These are phyloP conservation scores for Diaporthe sp. DNA, from an alignment of 2,329 filamentous ascomycete genomes.

Conservation along the genomic window DNA sequence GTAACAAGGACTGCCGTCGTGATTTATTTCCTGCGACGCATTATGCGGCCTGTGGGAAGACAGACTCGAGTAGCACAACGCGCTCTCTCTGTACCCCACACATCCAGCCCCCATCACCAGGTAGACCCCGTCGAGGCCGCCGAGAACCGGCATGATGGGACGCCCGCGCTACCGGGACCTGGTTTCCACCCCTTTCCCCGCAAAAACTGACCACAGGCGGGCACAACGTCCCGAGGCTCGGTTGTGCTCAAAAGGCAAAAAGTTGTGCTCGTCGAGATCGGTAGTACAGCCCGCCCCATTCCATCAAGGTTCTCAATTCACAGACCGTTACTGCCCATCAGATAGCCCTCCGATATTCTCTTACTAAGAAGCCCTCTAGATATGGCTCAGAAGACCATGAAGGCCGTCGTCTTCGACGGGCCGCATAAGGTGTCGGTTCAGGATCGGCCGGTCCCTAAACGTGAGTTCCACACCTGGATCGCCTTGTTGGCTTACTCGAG, in stretches of 20 bases:
- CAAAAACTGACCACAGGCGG: conserved; percentile 5
- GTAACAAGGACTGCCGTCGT: background rate
- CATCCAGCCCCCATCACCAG: background rate
- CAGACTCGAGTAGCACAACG: background rate
- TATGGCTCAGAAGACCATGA: conserved; percentile 74
- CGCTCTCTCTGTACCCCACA: conserved; percentile 1
- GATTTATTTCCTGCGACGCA: background rate
- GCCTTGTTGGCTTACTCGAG: background rate
- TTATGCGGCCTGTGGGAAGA: background rate
- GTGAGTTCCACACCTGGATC: conserved; percentile 50
- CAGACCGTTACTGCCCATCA: background rate
- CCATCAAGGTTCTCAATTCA: conserved; percentile 6
- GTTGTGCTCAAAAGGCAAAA: background rate
- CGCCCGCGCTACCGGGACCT: conserved; percentile 7
- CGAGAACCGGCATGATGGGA: conserved; percentile 20
- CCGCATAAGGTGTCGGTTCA: conserved; percentile 82
- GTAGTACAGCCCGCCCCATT: background rate
- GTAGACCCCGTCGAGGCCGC: background rate
- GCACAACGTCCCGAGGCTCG: conserved; percentile 8
- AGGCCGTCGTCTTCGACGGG: conserved; percentile 89
- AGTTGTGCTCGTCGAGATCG: background rate
- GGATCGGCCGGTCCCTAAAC: conserved; percentile 82
- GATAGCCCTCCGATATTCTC: background rate
- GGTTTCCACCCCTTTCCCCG: conserved; percentile 11
- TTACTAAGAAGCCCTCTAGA: background rate